Evolutionary conservation across 495 filamentous ascomycete genomes (phyloP).

Genomic region (Opeltia flavorubescens): DNA sequence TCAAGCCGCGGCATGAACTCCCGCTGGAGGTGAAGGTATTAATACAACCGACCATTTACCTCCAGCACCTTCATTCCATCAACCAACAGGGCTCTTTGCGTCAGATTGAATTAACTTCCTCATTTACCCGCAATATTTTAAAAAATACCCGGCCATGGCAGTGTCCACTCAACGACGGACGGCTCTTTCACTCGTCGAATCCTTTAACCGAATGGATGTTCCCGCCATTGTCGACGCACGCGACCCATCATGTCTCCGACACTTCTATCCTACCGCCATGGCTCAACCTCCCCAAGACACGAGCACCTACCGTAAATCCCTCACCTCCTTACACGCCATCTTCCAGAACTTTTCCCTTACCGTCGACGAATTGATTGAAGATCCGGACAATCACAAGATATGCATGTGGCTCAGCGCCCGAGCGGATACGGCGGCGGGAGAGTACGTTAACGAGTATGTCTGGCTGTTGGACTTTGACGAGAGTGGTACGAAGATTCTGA

Average conservation of each 20-base stretch:
- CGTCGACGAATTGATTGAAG: slow-evolving; percentile 14
- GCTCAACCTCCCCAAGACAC: slow-evolving; percentile 10
- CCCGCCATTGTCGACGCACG: slow-evolving; percentile 13
- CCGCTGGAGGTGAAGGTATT: too few relatives aligned
- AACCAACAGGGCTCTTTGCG: too few relatives aligned
- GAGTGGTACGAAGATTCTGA: slow-evolving; percentile 18
- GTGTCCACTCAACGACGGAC: slow-evolving; percentile 10
- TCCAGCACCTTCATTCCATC: too few relatives aligned
- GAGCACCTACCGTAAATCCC: slow-evolving; percentile 7
- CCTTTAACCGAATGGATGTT: slow-evolving; percentile 18
- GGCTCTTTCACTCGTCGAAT: slow-evolving; percentile 11
- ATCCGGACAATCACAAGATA: slow-evolving; percentile 9
- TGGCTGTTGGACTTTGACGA: slow-evolving; percentile 28
- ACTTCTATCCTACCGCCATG: slow-evolving; percentile 13
- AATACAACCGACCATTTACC: too few relatives aligned
- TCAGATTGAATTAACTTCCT: too few relatives aligned
- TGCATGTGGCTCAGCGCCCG: slow-evolving; percentile 14
- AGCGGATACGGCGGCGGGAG: slow-evolving; percentile 13
- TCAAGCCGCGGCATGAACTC: too few relatives aligned
- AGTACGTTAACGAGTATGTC: slow-evolving; percentile 25
- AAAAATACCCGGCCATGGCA: slow-evolving; percentile 5
- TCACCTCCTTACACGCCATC: slow-evolving; percentile 6
- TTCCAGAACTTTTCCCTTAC: slow-evolving; percentile 16
- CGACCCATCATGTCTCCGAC: slow-evolving; percentile 10
- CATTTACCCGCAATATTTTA: background rate